Evolutionary conservation across 192 early-diverging fungal species (phyloP), one percentile per base, ranked within the genome.

Genomic region (Geranomyces michiganensis): DNA sequence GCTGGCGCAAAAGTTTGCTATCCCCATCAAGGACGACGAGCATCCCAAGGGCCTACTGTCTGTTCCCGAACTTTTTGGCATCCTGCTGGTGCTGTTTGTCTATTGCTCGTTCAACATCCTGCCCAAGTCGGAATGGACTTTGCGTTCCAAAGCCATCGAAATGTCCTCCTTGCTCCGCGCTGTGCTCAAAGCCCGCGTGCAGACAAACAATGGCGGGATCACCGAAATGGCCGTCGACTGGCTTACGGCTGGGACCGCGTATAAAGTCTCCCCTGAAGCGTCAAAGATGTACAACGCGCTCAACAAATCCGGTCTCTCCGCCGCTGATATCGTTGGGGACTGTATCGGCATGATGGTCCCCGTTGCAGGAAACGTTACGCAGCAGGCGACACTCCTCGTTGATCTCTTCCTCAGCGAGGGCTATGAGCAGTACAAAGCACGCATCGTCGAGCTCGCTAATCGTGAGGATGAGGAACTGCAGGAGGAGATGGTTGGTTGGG

Each of bases 21-120:
- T 61, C 59, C 59, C 59, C 5, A 61, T 61, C 59, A 61, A 61
- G 32, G 59, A 61, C 31, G 59, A 61, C 29, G 29, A 61, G 32
- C 59, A 61, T 26, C 59, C 59, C 9, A 61, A 61, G 59, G 59
- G 59, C 26, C 19, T 61, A 8, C 32, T 61, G 9, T 24, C 59
- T 2, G 8, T 8, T 8, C 29, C 59, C 5, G 59, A 61, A 26
- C 59, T 61, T 7, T 61, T 61, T 26, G 59, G 59, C 3, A 61
- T 61, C 59, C 59, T 61, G 29, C 31, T 61, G 6, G 59, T 61
- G 5, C 29, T 33, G 5, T 61, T 61, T 26, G 32, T 61, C 15
- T 61, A 61, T 26, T 31, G 29, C 32, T 61, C 59, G 24, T 61
- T 61, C 59, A 61, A 61, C 59, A 61, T 61, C 59, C 19, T 61